Evolutionary conservation across 148 eudicot genomes (phyloP).

Genomic region (Suaeda aralocaspica): DNA sequence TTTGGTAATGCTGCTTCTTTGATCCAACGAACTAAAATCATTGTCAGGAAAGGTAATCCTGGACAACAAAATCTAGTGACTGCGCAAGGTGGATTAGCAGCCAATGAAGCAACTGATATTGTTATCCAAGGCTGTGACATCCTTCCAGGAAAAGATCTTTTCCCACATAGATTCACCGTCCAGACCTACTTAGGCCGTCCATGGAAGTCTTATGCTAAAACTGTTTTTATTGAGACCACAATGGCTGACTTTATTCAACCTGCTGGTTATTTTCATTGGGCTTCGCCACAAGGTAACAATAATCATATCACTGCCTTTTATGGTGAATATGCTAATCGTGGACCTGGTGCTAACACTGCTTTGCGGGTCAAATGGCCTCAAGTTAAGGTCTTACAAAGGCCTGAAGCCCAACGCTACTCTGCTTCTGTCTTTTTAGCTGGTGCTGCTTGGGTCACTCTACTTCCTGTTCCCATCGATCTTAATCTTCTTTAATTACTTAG

Average conservation of each 20-base stretch:
- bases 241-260: constrained; percentile 46
- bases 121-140: constrained; percentile 47
- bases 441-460: constrained; percentile 24
- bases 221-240: constrained; percentile 37
- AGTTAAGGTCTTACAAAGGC: constrained; percentile 17
- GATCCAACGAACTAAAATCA: constrained; percentile 35
- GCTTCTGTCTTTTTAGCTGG: constrained; percentile 25
- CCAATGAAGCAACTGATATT: constrained; percentile 27
- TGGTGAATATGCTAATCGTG: constrained; percentile 41
- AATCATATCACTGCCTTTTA: constrained; percentile 27
- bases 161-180: constrained; percentile 24
- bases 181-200: constrained; percentile 53
- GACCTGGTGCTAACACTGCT: constrained; percentile 29
- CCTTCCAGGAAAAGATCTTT: constrained; percentile 25
- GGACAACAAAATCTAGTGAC: constrained; percentile 41
- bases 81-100: constrained; percentile 38
- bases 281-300: constrained; percentile 17
- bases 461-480: constrained; percentile 17
- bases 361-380: constrained; percentile 33
- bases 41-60: constrained; percentile 29
- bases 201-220: constrained; percentile 37
- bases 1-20: constrained; percentile 41
- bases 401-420: constrained; percentile 25
- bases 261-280: constrained; percentile 38
- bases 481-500: constrained; percentile 16